phyloP scores from a whole-genome alignment of 129 eudicot species.

The Arctium lappa region DNA sequence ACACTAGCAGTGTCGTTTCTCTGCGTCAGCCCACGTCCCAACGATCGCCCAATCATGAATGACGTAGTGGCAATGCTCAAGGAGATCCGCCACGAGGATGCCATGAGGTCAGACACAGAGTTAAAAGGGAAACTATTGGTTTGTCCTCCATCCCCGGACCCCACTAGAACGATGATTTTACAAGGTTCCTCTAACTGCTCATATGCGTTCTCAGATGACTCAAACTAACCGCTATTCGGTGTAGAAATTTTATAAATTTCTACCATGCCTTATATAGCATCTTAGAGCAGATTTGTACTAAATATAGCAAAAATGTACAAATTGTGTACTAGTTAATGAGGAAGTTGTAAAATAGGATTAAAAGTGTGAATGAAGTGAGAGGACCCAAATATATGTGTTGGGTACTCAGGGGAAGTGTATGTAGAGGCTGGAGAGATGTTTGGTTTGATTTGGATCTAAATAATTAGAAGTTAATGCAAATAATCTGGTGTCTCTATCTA shows the following conservation, averaged over 20 bases:
- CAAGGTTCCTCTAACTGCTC: constrained; percentile 87
- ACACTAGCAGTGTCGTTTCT: constrained; percentile 89
- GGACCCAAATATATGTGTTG: constrained; percentile 20
- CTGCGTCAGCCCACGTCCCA: constrained; percentile 70
- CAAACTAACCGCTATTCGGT: constrained; percentile 31
- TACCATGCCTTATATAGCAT: neutral
- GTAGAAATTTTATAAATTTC: neutral
- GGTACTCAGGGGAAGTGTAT: constrained; percentile 10
- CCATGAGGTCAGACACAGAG: constrained; percentile 42
- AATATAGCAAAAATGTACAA: neutral
- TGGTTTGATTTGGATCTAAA: constrained; percentile 34
- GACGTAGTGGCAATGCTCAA: constrained; percentile 95
- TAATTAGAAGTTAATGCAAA: constrained; percentile 42
- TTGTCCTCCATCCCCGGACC: constrained; percentile 41
- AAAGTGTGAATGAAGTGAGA: constrained; percentile 25
- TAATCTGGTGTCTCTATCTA: neutral
- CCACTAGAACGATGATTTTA: constrained; percentile 41
- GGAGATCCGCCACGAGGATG: constrained; percentile 74
- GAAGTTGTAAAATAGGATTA: constrained; percentile 24
- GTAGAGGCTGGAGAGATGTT: constrained; percentile 36
- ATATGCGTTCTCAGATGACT: constrained; percentile 80
- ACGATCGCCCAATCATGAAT: constrained; percentile 90
- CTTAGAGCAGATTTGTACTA: constrained; percentile 1
- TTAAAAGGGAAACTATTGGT: constrained; percentile 42
- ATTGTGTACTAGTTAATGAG: neutral